Base-by-base conservation (phyloP, 2,329 filamentous ascomycete species). In the Colletotrichum sidae region DNA sequence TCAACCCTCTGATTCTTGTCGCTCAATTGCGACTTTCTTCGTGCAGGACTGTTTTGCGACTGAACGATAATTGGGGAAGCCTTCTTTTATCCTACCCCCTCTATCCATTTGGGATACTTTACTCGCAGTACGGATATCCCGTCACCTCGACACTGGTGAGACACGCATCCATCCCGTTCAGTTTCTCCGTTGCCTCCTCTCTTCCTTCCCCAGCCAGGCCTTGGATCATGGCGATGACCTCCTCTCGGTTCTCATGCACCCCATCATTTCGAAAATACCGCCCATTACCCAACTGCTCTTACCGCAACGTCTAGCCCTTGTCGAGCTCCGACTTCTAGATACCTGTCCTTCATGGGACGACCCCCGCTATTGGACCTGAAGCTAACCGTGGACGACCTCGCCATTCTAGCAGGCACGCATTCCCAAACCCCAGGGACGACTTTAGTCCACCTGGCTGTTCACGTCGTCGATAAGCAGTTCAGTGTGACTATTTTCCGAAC, bases 11-110 rank as follows among this genome's bases (percentile, higher is more conserved):
- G 74, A 77, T 73, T 72, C 70, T 70, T 71, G 73, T 72, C 71
- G 72, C 77, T 74, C 74, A 76, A 77, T 78, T 78, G 72, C 72
- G 75, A 78, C 76, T 76, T 76, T 77, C 73, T 76, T 60, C 51
- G 64, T 60, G 45, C 59, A 63, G 58, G 51, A 11, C 49, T 41
- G 45, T 44, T 56, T 63, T 39, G 49, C 42, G 49, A 45, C 61
- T 64, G 63, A 59, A 63, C 52, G 47, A 66, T 53, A 52, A 63
- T 50, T 47, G 53, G 63, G 63, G 59, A 61, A 61, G 58, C 47
- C 53, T 42, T 66, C 58, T 41, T 66, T 66, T 63, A 52, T 65
- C 51, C 53, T 58, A 42, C 58, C 47, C 57, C 44, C 56, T 49
- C 49, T 39, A 15, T 12, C 33, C 52, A 46, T 47, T 49, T 60